Evolutionary conservation across 768 basidiomycete genomes (phyloP), one percentile per base, ranked within the genome.

Genomic region (Tricholoma furcatifolium): DNA sequence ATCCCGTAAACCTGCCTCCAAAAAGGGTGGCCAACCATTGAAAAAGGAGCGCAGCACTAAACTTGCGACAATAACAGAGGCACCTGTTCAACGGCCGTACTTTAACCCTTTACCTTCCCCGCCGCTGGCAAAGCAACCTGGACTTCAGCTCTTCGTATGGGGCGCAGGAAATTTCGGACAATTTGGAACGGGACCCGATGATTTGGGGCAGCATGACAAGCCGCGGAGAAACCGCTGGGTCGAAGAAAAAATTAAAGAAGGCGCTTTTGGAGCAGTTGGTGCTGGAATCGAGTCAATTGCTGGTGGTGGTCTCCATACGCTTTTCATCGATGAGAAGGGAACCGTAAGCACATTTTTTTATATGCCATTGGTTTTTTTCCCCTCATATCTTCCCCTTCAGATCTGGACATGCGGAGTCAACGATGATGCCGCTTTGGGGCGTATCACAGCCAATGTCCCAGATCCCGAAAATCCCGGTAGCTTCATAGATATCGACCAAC

Each of bases 151-250:
- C 15, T 96, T 94, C 58, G 86, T 82, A 7, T 98, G 91, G 82
- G 96, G 96, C 6, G 85, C 87, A 10, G 94, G 93, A 23, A 94
- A 96, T 69, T 93, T 93, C 72, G 95, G 94, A 27, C 95, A 98
- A 68, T 88, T 97, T 62, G 97, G 95, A 30, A 82, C 96, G 75
- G 96, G 96, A 34, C 83, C 84, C 4, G 82, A 85, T 57, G 65
- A 73, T 44, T 72, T 93, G 30, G 83, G 76, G 52, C 92, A 96
- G 68, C 78, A 88, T 51, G 70, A 78, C 48, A 87, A 85, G 58
- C 94, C 94, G 8, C 86, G 80, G 62, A 80, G 85, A 51, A 93
- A 91, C 65, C 56, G 68, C 0, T 91, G 88, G 86, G 78, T 91
- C 20, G 86, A 93, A 60, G 74, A 84, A 62, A 81, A 87, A 67